These are phyloP conservation scores for Xylariaceae sp. DNA, from an alignment of 2,329 filamentous ascomycete genomes.

Conservation along the genomic window DNA sequence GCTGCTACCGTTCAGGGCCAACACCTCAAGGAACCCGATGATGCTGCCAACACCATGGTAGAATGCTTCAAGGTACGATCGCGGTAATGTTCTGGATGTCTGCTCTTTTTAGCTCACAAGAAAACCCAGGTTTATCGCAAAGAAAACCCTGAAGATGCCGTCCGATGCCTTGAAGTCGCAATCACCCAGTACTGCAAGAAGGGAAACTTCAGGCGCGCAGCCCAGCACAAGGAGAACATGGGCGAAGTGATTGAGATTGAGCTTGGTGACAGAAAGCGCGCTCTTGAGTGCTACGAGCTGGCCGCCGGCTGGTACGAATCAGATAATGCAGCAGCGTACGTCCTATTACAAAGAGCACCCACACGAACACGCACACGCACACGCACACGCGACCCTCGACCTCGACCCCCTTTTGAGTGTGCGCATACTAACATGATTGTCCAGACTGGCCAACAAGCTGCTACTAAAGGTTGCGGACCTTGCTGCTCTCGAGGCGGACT, in stretches of 20 bases:
- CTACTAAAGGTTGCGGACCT: slow-evolving; percentile 90
- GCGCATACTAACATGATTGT: slow-evolving; percentile 6
- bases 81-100: too few relatives aligned
- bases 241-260: slow-evolving; percentile 83
- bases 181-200: slow-evolving; percentile 83
- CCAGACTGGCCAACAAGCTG: slow-evolving; percentile 74
- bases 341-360: slow-evolving; percentile 20
- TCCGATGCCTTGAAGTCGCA: slow-evolving; percentile 70
- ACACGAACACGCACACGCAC: too few relatives aligned
- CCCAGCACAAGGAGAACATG: slow-evolving; percentile 82
- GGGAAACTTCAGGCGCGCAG: slow-evolving; percentile 86
- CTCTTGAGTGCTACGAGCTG: slow-evolving; percentile 76
- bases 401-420: neutral
- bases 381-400: neutral
- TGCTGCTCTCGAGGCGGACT: slow-evolving; percentile 74
- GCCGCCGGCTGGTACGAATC: slow-evolving; percentile 86
- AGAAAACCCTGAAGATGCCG: slow-evolving; percentile 75
- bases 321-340: slow-evolving; percentile 77
- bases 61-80: slow-evolving; percentile 80
- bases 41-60: slow-evolving; percentile 79
- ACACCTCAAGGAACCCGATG: slow-evolving; percentile 84
- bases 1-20: slow-evolving; percentile 75
- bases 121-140: slow-evolving; percentile 86
- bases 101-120: slow-evolving; percentile 2
- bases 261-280: slow-evolving; percentile 69